Evolutionary conservation across 805 yeast genomes (phyloP).

Genomic region (Nakazawaea anatomiae): DNA sequence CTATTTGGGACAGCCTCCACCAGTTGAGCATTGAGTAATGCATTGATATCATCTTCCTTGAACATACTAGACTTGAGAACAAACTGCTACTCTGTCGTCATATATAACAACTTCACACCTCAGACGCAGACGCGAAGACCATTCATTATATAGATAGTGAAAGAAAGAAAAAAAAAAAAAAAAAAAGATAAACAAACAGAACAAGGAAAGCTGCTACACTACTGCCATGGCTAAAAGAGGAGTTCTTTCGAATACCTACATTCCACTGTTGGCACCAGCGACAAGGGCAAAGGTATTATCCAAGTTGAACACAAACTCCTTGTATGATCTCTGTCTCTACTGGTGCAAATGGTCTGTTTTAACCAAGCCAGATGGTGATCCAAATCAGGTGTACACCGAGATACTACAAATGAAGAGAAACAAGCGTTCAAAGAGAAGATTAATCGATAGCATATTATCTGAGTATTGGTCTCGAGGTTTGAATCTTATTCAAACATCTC

Average conservation of each 20-base stretch:
- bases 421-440: constrained; percentile 21
- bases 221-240: constrained; percentile 14
- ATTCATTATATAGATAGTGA: neutral
- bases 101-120: too few relatives aligned
- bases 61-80: neutral
- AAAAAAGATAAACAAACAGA: neutral
- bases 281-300: constrained; percentile 19
- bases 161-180: neutral
- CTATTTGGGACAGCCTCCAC: neutral
- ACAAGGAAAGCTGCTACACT: neutral
- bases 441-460: constrained; percentile 39
- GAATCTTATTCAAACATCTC: constrained; percentile 62
- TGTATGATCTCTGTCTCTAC: constrained; percentile 23
- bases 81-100: too few relatives aligned
- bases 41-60: neutral
- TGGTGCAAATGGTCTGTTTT: constrained; percentile 27
- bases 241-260: constrained; percentile 26
- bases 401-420: constrained; percentile 7
- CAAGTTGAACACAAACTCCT: constrained; percentile 21
- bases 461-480: constrained; percentile 53
- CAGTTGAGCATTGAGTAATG: neutral
- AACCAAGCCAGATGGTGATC: constrained; percentile 18
- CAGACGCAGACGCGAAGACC: neutral
- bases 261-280: constrained; percentile 22
- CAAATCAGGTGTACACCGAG: constrained; percentile 13